A percentile compares a stretch with the other conserved stretches of the same genome.
Conservation (phyloP, 1,284 basidiomycete genomes). For the Leucoagaricus sp. region DNA sequence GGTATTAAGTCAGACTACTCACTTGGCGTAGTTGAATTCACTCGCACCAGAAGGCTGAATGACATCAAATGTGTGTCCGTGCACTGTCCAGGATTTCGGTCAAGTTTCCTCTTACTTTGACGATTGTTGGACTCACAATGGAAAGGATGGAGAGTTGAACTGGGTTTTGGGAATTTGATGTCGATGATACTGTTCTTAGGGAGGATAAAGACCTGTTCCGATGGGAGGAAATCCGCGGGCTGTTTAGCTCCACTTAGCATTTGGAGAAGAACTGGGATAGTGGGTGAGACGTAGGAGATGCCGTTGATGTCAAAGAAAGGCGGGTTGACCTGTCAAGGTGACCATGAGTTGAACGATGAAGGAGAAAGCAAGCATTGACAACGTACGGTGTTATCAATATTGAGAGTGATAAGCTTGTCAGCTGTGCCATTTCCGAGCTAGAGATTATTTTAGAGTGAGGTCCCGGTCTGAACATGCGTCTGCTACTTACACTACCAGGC, state of each 20-base stretch:
- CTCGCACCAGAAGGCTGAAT: constrained; percentile 25
- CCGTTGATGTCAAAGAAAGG: constrained; percentile 41
- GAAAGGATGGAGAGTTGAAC: constrained; percentile 37
- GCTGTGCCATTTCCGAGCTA: constrained; percentile 26
- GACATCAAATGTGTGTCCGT: constrained; percentile 38
- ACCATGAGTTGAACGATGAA: no score
- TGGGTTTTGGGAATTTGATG: constrained; percentile 34
- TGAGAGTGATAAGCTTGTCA: constrained; percentile 27
- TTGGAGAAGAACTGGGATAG: constrained; percentile 37
- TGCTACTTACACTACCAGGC: constrained; percentile 22
- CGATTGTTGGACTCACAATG: constrained; percentile 23
- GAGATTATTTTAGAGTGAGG: no score
- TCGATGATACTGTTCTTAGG: constrained; percentile 33
- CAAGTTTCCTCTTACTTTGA: no score
- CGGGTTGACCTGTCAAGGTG: constrained; percentile 25
- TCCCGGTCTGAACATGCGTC: no score
- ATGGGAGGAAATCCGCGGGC: constrained; percentile 37
- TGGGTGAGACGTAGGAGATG: constrained; percentile 33
- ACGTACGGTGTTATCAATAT: constrained; percentile 23
- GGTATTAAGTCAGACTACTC: background rate
- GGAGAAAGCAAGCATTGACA: constrained; percentile 27
- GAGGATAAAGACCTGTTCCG: constrained; percentile 28
- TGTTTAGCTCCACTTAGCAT: constrained; percentile 37
- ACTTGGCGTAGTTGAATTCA: constrained; percentile 31
- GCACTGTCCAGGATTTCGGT: constrained; percentile 21